These are phyloP conservation scores for Iberis amara DNA, from an alignment of 441 rosid species.

Conservation along the genomic window DNA sequence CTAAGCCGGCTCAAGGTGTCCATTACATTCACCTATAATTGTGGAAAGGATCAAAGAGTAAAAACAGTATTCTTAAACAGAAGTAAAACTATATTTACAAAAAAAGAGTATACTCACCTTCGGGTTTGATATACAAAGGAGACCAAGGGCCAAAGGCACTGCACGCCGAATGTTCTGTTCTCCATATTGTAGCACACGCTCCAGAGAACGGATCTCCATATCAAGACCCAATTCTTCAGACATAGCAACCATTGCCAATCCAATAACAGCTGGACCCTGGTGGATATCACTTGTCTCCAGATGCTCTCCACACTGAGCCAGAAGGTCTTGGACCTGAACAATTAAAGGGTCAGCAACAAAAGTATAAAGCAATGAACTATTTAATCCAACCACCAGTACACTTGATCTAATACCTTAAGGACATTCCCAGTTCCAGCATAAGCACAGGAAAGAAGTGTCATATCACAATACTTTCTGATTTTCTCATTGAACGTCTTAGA, in stretches of 20 bases:
- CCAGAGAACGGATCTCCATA: slow-evolving; percentile 84
- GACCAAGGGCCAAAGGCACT: slow-evolving; percentile 90
- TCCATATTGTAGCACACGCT: slow-evolving; percentile 80
- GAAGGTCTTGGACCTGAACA: slow-evolving; percentile 75
- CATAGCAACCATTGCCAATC: slow-evolving; percentile 91
- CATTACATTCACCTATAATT: slow-evolving; percentile 77
- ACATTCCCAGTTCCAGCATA: slow-evolving; percentile 96
- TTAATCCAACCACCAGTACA: slow-evolving; percentile 20
- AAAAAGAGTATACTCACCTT: slow-evolving; percentile 40
- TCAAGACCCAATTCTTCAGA: slow-evolving; percentile 87
- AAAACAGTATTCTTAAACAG: not conserved
- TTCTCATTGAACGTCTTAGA: slow-evolving; percentile 84
- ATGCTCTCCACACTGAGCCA: slow-evolving; percentile 77
- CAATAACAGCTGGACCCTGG: slow-evolving; percentile 93
- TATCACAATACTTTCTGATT: slow-evolving; percentile 74
- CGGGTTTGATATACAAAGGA: slow-evolving; percentile 85
- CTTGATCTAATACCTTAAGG: slow-evolving; percentile 55
- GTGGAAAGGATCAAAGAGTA: slow-evolving; percentile 5
- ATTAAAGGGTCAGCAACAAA: slow-evolving; percentile 23
- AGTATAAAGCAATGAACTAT: slow-evolving; percentile 15
- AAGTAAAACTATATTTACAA: too few species aligned
- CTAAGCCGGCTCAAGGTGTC: slow-evolving; percentile 92
- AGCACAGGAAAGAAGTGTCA: slow-evolving; percentile 91
- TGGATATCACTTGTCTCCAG: slow-evolving; percentile 73
- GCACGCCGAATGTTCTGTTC: slow-evolving; percentile 81